phyloP scores from a whole-genome alignment of 2,329 filamentous ascomycete genomes.

The Fusarium circinatum region DNA sequence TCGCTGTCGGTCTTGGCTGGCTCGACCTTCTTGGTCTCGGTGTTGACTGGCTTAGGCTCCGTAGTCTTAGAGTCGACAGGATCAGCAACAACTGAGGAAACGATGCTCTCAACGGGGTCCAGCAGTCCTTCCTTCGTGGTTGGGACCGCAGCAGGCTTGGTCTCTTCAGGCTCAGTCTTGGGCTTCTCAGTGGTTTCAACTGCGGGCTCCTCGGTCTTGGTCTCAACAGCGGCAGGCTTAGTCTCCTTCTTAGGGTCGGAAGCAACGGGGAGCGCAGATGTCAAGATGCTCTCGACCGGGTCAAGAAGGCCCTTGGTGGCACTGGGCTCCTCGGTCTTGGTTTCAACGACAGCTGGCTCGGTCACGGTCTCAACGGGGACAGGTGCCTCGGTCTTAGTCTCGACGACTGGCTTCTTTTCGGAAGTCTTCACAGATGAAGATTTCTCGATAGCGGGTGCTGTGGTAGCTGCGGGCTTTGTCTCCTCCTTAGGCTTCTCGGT shows the following conservation, averaged over 20 bases:
- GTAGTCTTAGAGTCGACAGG: constrained; percentile 21
- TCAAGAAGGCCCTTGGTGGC: constrained; percentile 18
- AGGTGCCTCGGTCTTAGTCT: constrained; percentile 14
- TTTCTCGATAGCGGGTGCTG: constrained; percentile 13
- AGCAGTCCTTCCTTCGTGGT: constrained; percentile 29
- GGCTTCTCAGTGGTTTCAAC: constrained; percentile 4
- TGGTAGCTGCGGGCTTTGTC: constrained; percentile 16
- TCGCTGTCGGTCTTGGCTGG: neutral
- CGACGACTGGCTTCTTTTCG: constrained; percentile 16
- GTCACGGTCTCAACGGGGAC: constrained; percentile 8
- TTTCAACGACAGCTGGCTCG: neutral
- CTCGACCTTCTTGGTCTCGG: constrained; percentile 4
- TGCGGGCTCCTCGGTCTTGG: constrained; percentile 2
- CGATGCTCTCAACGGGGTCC: constrained; percentile 34
- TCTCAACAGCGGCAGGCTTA: neutral
- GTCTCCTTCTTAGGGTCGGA: constrained; percentile 1
- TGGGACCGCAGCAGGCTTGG: constrained; percentile 1
- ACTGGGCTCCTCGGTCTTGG: constrained; percentile 4
- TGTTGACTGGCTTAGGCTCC: constrained; percentile 12
- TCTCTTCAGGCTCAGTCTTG: constrained; percentile 8
- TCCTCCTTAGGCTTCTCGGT: constrained; percentile 28
- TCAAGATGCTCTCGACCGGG: constrained; percentile 23
- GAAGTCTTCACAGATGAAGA: constrained; percentile 9
- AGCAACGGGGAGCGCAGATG: constrained; percentile 4
- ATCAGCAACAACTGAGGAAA: constrained; percentile 24